Conservation (phyloP, 805 yeast species). For the Monosporozyma aquatica region DNA sequence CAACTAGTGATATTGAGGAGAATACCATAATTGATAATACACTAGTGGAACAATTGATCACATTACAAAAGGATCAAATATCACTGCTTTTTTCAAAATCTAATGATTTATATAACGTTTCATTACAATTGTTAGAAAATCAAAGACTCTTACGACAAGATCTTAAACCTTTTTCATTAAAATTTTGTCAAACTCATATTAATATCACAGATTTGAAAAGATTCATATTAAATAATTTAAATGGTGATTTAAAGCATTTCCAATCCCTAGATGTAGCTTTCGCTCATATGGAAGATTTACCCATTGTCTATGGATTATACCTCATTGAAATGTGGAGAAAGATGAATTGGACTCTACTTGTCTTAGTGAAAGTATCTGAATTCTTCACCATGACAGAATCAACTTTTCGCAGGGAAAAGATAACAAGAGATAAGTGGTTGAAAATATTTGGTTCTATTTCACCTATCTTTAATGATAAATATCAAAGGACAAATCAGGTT, state of each 20-base stretch:
- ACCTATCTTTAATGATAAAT: slow-evolving; percentile 4
- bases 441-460: slow-evolving; percentile 7
- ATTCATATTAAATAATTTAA: slow-evolving; percentile 26
- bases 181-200: slow-evolving; percentile 21
- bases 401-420: slow-evolving; percentile 35
- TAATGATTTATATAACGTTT: slow-evolving; percentile 20
- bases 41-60: neutral
- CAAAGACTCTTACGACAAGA: slow-evolving; percentile 28
- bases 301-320: slow-evolving; percentile 62
- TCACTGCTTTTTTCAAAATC: slow-evolving; percentile 22
- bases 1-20: too few relatives aligned
- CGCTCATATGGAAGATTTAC: slow-evolving; percentile 51
- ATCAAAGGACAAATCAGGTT: too few relatives aligned
- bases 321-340: slow-evolving; percentile 54
- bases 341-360: slow-evolving; percentile 38
- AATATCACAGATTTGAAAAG: slow-evolving; percentile 30
- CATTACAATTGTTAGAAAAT: slow-evolving; percentile 17
- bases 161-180: neutral
- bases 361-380: slow-evolving; percentile 39
- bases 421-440: slow-evolving; percentile 5
- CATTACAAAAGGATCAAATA: slow-evolving; percentile 10
- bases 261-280: slow-evolving; percentile 19
- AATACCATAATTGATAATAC: too few relatives aligned
- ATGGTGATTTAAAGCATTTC: slow-evolving; percentile 22
- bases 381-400: slow-evolving; percentile 35